Conservation (phyloP, 192 early-diverging fungal species). For the Glomus cerebriforme region DNA sequence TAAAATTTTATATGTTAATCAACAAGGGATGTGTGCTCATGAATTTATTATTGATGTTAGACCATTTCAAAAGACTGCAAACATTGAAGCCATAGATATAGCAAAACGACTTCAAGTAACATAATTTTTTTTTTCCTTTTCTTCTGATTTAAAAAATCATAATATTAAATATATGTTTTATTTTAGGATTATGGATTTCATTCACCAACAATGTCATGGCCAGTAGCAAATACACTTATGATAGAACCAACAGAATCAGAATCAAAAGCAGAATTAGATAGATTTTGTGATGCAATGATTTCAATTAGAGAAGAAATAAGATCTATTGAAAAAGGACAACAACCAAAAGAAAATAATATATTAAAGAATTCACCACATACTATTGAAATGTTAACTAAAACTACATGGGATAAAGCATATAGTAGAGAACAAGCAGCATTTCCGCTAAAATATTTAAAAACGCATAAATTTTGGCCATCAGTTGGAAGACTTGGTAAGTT, state of each 20-base stretch:
- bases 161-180: not conserved
- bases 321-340: slow-evolving; percentile 80
- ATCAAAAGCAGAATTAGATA: slow-evolving; percentile 87
- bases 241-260: slow-evolving; percentile 99
- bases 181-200: slow-evolving; percentile 94
- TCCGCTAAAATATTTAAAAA: slow-evolving; percentile 77
- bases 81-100: slow-evolving; percentile 93
- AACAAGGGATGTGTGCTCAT: slow-evolving; percentile 96
- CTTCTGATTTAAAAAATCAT: not conserved
- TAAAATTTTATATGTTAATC: slow-evolving; percentile 89
- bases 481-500: slow-evolving; percentile 68
- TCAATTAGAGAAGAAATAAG: slow-evolving; percentile 91
- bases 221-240: slow-evolving; percentile 98
- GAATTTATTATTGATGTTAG: slow-evolving; percentile 98
- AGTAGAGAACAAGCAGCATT: slow-evolving; percentile 87
- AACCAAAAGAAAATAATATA: slow-evolving; percentile 85
- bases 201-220: slow-evolving; percentile 99
- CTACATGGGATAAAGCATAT: slow-evolving; percentile 84
- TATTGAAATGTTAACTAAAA: slow-evolving; percentile 67
- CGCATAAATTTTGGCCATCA: slow-evolving; percentile 98
- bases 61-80: slow-evolving; percentile 77
- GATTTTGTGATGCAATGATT: slow-evolving; percentile 99
- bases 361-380: slow-evolving; percentile 91
- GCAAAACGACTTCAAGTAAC: slow-evolving; percentile 89
- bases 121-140: not conserved